Conservation (phyloP, 2,329 filamentous ascomycete genomes). For the Penicillium concentricum region DNA sequence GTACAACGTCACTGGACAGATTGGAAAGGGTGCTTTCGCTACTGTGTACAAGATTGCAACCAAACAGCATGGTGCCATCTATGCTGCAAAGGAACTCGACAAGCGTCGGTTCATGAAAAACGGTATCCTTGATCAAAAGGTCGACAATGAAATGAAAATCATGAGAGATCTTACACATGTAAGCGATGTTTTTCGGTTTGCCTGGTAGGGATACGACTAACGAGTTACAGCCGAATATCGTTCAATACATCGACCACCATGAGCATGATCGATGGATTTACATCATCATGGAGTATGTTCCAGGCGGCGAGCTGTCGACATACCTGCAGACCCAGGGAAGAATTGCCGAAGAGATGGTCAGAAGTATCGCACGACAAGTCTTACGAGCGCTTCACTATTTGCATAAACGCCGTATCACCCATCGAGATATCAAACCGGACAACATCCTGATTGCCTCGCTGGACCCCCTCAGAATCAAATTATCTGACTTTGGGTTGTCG, state of each 20-base stretch:
- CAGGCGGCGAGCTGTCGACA: slow-evolving; percentile 76
- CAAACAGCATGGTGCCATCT: slow-evolving; percentile 77
- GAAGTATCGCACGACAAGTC: slow-evolving; percentile 66
- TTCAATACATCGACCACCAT: slow-evolving; percentile 85
- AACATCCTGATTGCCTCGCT: slow-evolving; percentile 82
- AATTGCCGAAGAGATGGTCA: slow-evolving; percentile 68
- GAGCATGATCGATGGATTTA: slow-evolving; percentile 80
- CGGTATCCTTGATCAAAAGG: slow-evolving; percentile 81
- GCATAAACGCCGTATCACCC: slow-evolving; percentile 84
- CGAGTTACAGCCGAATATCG: slow-evolving; percentile 70
- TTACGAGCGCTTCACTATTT: slow-evolving; percentile 81
- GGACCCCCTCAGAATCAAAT: slow-evolving; percentile 76
- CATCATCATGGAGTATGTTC: slow-evolving; percentile 95
- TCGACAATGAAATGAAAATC: slow-evolving; percentile 96
- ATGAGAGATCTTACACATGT: slow-evolving; percentile 85
- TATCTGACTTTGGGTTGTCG: slow-evolving; percentile 94
- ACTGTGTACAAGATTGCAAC: slow-evolving; percentile 87
- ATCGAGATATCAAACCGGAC: slow-evolving; percentile 98
- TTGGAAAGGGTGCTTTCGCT: slow-evolving; percentile 94
- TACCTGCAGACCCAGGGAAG: slow-evolving; percentile 62
- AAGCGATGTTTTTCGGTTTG: slow-evolving; percentile 36
- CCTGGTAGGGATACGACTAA: slow-evolving; percentile 7
- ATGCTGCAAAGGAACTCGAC: slow-evolving; percentile 91
- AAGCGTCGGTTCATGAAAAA: slow-evolving; percentile 93
- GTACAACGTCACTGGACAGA: slow-evolving; percentile 78